These are phyloP conservation scores for Chrysopogon serrulatus DNA, from an alignment of 176 grass and related monocot species.

Conservation along the genomic window DNA sequence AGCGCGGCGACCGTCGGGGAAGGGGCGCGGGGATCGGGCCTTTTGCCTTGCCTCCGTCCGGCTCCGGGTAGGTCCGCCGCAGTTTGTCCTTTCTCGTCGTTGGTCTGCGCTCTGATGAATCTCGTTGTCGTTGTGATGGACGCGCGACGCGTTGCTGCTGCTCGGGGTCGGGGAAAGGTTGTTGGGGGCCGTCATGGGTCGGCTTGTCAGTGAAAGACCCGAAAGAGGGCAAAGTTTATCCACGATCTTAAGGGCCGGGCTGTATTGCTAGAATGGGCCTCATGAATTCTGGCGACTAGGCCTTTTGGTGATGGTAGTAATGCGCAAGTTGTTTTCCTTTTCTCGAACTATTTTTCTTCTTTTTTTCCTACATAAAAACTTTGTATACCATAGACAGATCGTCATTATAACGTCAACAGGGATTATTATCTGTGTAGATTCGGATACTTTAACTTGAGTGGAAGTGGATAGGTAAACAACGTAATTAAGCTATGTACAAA, in stretches of 20 bases:
- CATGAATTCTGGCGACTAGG: neutral
- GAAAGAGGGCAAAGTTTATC: neutral
- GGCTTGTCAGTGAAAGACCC: neutral
- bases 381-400: no score
- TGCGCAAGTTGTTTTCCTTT: neutral
- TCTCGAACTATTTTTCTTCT: neutral
- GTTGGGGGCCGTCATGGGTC: neutral
- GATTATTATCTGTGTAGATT: no score
- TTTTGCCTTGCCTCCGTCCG: neutral
- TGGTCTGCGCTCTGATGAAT: neutral
- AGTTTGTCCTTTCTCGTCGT: neutral
- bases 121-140: neutral
- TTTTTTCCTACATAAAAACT: neutral
- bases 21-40: conserved; percentile 8
- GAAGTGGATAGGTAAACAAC: no score
- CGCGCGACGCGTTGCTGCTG: conserved; percentile 15
- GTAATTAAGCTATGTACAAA: neutral
- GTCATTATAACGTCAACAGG: no score
- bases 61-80: neutral
- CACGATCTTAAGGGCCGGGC: neutral
- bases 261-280: neutral
- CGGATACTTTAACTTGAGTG: no score
- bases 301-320: neutral
- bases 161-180: conserved; percentile 12
- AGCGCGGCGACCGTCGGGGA: neutral